A percentile compares a stretch with the other conserved stretches of the same genome.
These are phyloP conservation scores for Allantophomopsis lycopodina DNA, from an alignment of 2,329 filamentous ascomycete genomes.

Conservation along the genomic window DNA sequence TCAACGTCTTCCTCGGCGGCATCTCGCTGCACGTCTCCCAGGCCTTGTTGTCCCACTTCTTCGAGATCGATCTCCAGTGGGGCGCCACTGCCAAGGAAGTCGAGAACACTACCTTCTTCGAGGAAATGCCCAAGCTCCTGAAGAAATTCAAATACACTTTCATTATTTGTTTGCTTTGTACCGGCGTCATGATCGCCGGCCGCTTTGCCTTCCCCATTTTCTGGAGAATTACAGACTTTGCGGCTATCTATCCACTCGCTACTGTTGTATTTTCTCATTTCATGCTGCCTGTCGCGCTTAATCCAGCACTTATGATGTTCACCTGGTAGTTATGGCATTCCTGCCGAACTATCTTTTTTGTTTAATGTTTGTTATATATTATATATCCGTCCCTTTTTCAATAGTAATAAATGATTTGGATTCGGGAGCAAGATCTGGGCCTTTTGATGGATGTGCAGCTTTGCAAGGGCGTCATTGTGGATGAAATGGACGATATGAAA, in stretches of 20 bases:
- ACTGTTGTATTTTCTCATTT: slow-evolving; percentile 39
- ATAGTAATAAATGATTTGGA: too few species aligned
- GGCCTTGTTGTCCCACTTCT: slow-evolving; percentile 23
- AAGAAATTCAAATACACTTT: slow-evolving; percentile 41
- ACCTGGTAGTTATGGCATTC: slow-evolving; percentile 27
- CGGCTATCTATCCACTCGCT: slow-evolving; percentile 43
- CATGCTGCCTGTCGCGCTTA: slow-evolving; percentile 42
- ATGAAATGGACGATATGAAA: too few species aligned
- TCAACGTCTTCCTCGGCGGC: slow-evolving; percentile 23
- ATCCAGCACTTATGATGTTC: slow-evolving; percentile 51
- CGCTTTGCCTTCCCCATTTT: slow-evolving; percentile 12
- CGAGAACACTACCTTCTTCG: slow-evolving; percentile 39
- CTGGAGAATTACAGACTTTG: slow-evolving; percentile 22
- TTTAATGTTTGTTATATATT: too few species aligned
- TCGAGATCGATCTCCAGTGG: slow-evolving; percentile 27
- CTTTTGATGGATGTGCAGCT: too few species aligned
- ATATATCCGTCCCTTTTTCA: too few species aligned
- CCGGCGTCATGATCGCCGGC: slow-evolving; percentile 32
- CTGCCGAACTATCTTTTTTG: neutral
- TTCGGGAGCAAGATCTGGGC: too few species aligned
- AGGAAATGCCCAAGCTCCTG: slow-evolving; percentile 39
- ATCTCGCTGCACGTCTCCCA: slow-evolving; percentile 24
- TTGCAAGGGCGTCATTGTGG: too few species aligned
- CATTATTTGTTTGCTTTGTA: slow-evolving; percentile 30
- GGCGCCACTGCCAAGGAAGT: slow-evolving; percentile 42